Percentiles rank a stretch among this genome's conserved stretches.
Evolutionary conservation across 345 rosid genomes (phyloP).

Genomic region (Aquilaria malaccensis): DNA sequence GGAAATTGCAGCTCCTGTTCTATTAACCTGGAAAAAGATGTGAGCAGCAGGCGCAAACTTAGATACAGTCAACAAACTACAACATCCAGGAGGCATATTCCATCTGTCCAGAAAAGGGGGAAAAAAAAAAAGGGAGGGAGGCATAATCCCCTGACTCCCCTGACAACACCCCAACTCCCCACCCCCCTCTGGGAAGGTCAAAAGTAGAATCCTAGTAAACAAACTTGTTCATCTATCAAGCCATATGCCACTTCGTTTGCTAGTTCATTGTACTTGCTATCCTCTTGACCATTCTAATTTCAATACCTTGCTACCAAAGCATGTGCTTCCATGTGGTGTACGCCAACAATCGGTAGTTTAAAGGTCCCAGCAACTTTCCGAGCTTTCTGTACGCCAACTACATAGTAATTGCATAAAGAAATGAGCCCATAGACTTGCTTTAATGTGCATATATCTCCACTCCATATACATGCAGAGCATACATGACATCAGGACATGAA

Average conservation of each 20-base stretch:
- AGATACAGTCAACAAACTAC: not conserved
- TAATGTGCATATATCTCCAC: not conserved
- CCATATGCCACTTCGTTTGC: not conserved
- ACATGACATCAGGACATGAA: too few species aligned
- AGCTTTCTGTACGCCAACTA: constrained; percentile 95
- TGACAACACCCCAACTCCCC: too few species aligned
- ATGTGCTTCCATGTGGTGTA: constrained; percentile 99
- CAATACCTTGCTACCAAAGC: constrained; percentile 79
- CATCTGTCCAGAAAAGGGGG: too few species aligned
- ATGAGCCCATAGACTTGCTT: not conserved
- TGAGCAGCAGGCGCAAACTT: not conserved
- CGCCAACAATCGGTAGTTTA: constrained; percentile 61
- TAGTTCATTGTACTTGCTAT: not conserved
- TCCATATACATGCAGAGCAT: not conserved
- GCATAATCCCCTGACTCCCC: too few species aligned
- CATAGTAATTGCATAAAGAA: constrained; percentile 15
- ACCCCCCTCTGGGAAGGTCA: too few species aligned
- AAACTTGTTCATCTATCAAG: constrained; percentile 2
- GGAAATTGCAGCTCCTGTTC: constrained; percentile 81
- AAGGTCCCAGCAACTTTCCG: constrained; percentile 59
- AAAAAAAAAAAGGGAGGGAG: too few species aligned
- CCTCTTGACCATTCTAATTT: not conserved
- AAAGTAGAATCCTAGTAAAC: not conserved
- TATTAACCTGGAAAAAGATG: constrained; percentile 39
- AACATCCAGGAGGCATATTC: not conserved